Conservation (phyloP, 345 rosid genomes). For the Lumnitzera racemosa region DNA sequence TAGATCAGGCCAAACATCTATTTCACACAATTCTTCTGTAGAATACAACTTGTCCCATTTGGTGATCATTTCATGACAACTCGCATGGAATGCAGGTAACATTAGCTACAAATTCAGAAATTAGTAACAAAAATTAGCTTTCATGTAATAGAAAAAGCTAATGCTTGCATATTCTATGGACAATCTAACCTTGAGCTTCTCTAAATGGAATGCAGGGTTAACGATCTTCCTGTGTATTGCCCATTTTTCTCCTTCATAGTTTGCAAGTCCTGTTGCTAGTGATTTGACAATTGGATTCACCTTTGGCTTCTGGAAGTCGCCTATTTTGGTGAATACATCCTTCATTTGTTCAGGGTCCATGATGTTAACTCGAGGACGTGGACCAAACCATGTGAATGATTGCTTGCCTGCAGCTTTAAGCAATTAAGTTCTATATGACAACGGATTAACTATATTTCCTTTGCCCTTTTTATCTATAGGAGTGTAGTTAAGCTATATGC, state of each 20-base stretch:
- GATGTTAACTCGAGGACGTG: conserved; percentile 29
- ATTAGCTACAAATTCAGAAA: conserved; percentile 2
- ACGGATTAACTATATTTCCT: no score
- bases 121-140: no score
- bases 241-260: conserved; percentile 51
- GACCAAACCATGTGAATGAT: conserved; percentile 43
- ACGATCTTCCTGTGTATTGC: conserved; percentile 36
- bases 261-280: conserved; percentile 22
- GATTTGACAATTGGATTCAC: conserved; percentile 22
- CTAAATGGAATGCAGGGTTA: conserved; percentile 49
- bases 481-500: no score
- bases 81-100: conserved; percentile 3
- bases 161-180: no score
- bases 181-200: conserved; percentile 45
- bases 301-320: conserved; percentile 25
- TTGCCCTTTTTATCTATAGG: no score
- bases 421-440: background rate
- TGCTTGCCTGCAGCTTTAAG: conserved; percentile 24
- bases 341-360: conserved; percentile 37
- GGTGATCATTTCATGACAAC: background rate
- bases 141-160: no score
- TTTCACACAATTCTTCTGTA: conserved; percentile 1
- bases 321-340: conserved; percentile 31
- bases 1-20: conserved; percentile 18
- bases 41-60: conserved; percentile 17